phyloP scores from a whole-genome alignment of 2,329 filamentous ascomycete species.

The Pyrenochaeta sp. region DNA sequence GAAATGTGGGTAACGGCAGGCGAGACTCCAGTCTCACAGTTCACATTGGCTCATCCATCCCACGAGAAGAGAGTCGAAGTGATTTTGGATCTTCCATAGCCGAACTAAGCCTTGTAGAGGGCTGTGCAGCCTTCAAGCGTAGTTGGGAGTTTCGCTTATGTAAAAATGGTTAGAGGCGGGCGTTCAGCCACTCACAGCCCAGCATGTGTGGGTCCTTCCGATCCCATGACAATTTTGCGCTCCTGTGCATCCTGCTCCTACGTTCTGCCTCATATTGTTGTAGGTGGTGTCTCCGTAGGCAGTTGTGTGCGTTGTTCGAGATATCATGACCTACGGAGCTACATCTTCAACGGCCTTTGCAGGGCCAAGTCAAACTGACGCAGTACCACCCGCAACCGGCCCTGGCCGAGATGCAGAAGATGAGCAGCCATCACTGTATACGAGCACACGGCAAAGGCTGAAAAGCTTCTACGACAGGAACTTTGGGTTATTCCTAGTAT shows the following conservation, averaged over 20 bases:
- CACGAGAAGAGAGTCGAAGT: too few relatives aligned
- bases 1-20: too few relatives aligned
- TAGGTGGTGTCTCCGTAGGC: neutral
- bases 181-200: neutral
- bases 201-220: neutral
- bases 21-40: too few relatives aligned
- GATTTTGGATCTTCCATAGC: neutral
- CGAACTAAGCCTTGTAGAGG: neutral
- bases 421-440: constrained; percentile 2
- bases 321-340: constrained; percentile 24
- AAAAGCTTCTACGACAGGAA: constrained; percentile 32
- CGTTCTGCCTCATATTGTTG: neutral
- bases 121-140: neutral
- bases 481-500: constrained; percentile 34
- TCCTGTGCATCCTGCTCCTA: neutral
- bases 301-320: neutral
- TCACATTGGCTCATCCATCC: too few relatives aligned
- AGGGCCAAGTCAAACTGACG: constrained; percentile 3
- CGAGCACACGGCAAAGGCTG: constrained; percentile 6
- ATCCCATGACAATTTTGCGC: neutral
- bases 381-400: constrained; percentile 6
- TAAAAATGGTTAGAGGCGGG: neutral
- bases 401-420: constrained; percentile 13
- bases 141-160: neutral
- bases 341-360: constrained; percentile 4